Conservation (phyloP, 2,329 filamentous ascomycete species). For the Claviceps monticola region DNA sequence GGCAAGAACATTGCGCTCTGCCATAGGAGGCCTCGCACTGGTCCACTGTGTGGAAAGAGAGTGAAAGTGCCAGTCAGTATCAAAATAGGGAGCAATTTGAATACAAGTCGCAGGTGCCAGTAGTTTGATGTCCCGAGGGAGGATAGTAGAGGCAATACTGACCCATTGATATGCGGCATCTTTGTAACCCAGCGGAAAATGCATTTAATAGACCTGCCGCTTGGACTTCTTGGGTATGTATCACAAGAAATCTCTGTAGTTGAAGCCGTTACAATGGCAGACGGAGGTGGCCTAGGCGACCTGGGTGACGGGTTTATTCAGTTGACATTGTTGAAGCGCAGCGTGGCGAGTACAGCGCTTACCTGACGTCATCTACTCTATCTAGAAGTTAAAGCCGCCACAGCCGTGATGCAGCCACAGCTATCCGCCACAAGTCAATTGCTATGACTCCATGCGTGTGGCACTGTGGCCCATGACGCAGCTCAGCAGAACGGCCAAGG, state of each 20-base stretch:
- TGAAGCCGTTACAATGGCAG: too few species aligned
- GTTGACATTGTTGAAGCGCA: too few species aligned
- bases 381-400: too few species aligned
- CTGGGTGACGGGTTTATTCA: slow-evolving; percentile 1
- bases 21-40: slow-evolving; percentile 63
- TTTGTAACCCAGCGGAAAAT: slow-evolving; percentile 82
- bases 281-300: slow-evolving; percentile 1
- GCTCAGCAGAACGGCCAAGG: too few species aligned
- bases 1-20: slow-evolving; percentile 78
- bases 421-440: too few species aligned
- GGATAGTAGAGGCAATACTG: slow-evolving; percentile 16
- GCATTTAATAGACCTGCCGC: slow-evolving; percentile 19
- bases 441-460: too few species aligned
- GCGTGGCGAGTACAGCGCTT: too few species aligned
- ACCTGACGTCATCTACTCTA: too few species aligned
- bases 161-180: slow-evolving; percentile 89
- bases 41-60: slow-evolving; percentile 51
- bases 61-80: not conserved
- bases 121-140: not conserved
- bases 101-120: not conserved
- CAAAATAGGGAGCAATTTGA: not conserved
- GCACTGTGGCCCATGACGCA: too few species aligned
- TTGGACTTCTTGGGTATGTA: slow-evolving; percentile 13
- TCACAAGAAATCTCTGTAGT: too few species aligned
- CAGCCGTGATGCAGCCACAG: too few species aligned